Base-by-base conservation (phyloP, 176 grass and related monocot genomes). In the Carex parvula region DNA sequence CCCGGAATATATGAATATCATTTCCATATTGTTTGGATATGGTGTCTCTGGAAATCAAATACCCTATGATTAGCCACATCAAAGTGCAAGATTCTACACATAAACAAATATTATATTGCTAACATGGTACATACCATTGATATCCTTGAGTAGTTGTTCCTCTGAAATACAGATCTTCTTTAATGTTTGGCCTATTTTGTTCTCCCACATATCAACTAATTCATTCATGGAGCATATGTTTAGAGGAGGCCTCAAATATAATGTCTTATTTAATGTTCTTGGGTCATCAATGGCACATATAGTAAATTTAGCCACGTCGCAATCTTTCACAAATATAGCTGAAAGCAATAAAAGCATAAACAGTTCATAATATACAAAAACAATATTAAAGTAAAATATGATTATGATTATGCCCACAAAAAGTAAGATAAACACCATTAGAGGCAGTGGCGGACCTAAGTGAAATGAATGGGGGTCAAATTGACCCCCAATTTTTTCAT, bases 1-100 rank as follows among this genome's bases (percentile, higher is more conserved):
- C 42, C 83, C 69, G 7, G 96, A 99, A 90, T 95, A 99, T 82
- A 99, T 89, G 81, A 99, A 99, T 86, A 92, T 77, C 50, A 90
- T 80, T 59, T 95, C 89, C 89, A 89, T 99, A 80, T 94, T 95
- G 80, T 75, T 85, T 17, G 88, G 89, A 56, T 88, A 87, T 24
- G 88, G 86, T 22, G 80, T 85, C 72, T 89, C 96, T 95, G 96
- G 79, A 90, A 89, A 87, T 71, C 10, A 72, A 73, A 74, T 50
- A 11, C 56, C 68, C 81, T 81, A 30, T 84, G 60, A 74, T 76
- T 59, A 54, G 46, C 24, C n/a, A 14, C 13, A 46, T 79, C 50
- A 53, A 82, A 60, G 14, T 41, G 41, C 46, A 18, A 18, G 3
- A 52, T 68, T 52, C 17, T 7, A 64, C 26, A 80, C 3, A n/a